Conservation (phyloP, 1,284 basidiomycete genomes). For the Erythrobasidium hasegawianum region DNA sequence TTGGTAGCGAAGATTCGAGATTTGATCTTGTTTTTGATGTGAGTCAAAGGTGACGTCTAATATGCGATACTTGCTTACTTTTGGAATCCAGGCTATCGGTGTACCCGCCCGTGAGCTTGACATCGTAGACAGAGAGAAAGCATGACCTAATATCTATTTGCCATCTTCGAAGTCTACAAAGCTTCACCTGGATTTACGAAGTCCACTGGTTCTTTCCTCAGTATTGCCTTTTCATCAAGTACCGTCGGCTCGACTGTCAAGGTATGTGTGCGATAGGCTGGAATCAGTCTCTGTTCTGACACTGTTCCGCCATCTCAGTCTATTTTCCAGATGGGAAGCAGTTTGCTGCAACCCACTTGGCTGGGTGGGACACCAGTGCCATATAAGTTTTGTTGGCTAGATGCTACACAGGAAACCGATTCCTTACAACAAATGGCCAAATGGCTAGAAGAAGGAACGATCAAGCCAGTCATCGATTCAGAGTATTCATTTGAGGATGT, state of each 20-base stretch:
- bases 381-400: conserved; percentile 45
- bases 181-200: conserved; percentile 36
- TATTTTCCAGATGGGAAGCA: conserved; percentile 3
- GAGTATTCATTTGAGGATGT: conserved; percentile 59
- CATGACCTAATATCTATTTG: too few species aligned
- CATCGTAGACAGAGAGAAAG: neutral
- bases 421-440: conserved; percentile 39
- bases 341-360: conserved; percentile 2
- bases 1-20: conserved; percentile 47
- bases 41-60: conserved; percentile 41
- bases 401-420: conserved; percentile 41
- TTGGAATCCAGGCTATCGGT: conserved; percentile 28
- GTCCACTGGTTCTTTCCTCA: conserved; percentile 50
- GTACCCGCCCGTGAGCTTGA: conserved; percentile 9
- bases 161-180: too few species aligned
- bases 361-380: conserved; percentile 14
- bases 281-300: too few species aligned
- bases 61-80: conserved; percentile 1
- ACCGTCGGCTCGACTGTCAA: neutral
- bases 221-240: conserved; percentile 48
- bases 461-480: conserved; percentile 62
- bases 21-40: conserved; percentile 39
- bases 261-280: too few species aligned
- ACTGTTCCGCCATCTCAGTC: too few species aligned
- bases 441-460: conserved; percentile 55